phyloP scores from a whole-genome alignment of 306 rosid genomes.

The Spatholobus suberectus region DNA sequence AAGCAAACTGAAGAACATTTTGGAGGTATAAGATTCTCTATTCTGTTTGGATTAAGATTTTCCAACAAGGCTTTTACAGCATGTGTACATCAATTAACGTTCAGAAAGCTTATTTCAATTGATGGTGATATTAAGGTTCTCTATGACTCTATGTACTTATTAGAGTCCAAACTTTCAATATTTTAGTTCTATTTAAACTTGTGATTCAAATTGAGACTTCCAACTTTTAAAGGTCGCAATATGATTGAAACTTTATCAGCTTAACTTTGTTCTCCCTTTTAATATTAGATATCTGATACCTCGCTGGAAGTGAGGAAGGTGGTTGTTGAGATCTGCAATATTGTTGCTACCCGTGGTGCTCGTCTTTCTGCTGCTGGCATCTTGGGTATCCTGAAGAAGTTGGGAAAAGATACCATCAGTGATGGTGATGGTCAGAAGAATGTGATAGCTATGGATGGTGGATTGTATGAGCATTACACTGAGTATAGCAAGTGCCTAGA shows the following conservation, averaged over 20 bases:
- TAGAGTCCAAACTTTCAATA: background rate
- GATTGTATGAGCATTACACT: constrained; percentile 82
- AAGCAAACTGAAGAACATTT: constrained; percentile 62
- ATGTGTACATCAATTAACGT: background rate
- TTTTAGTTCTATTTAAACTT: constrained; percentile 6
- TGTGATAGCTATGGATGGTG: constrained; percentile 89
- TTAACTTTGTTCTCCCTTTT: background rate
- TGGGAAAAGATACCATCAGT: constrained; percentile 63
- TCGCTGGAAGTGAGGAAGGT: constrained; percentile 64
- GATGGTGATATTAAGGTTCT: background rate
- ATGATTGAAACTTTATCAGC: background rate
- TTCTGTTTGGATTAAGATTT: background rate
- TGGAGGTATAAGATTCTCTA: constrained; percentile 59
- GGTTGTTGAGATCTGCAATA: constrained; percentile 73
- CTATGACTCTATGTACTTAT: background rate
- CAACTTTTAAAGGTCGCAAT: background rate
- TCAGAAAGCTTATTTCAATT: constrained; percentile 17
- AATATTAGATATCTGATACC: constrained; percentile 68
- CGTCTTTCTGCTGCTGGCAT: constrained; percentile 92
- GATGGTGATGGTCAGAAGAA: constrained; percentile 56
- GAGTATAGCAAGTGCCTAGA: constrained; percentile 81
- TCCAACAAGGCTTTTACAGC: background rate
- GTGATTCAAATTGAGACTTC: constrained; percentile 29
- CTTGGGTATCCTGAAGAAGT: constrained; percentile 76
- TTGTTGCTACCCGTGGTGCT: constrained; percentile 86